Percentiles rank a stretch among this genome's conserved stretches.
These are phyloP conservation scores for Candida buenavistaensis DNA, from an alignment of 1,139 yeast species.

Conservation along the genomic window DNA sequence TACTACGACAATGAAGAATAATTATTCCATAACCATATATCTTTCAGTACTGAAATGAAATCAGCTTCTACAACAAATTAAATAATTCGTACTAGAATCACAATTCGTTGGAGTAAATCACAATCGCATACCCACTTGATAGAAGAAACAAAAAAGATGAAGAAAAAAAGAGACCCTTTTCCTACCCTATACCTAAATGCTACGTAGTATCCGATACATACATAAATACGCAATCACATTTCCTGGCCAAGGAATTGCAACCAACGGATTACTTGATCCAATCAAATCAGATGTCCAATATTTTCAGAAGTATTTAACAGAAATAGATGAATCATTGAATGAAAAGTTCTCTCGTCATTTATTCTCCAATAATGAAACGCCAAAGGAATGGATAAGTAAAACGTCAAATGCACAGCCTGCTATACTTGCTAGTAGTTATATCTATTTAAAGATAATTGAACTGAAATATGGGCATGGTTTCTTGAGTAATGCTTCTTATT, in stretches of 20 bases:
- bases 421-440: conserved; percentile 48
- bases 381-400: conserved; percentile 23
- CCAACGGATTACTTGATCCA: conserved; percentile 29
- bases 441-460: conserved; percentile 31
- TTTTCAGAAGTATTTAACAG: conserved; percentile 26
- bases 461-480: conserved; percentile 25
- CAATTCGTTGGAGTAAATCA: too few relatives aligned
- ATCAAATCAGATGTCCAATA: conserved; percentile 17
- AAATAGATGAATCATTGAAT: conserved; percentile 65
- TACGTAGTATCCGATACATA: background rate
- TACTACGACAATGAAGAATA: conserved; percentile 6
- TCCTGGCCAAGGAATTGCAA: conserved; percentile 45
- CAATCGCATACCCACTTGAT: too few relatives aligned
- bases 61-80: background rate
- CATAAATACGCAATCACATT: conserved; percentile 31
- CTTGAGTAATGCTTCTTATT: conserved; percentile 21
- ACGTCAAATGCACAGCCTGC: conserved; percentile 67
- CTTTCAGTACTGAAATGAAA: conserved; percentile 1
- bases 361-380: conserved; percentile 12
- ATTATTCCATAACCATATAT: conserved; percentile 6
- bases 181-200: background rate
- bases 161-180: background rate
- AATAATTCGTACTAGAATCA: background rate
- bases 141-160: too few relatives aligned
- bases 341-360: conserved; percentile 39